These are phyloP conservation scores for Candolleomyces eurysporus DNA, from an alignment of 768 basidiomycete species.

Conservation along the genomic window DNA sequence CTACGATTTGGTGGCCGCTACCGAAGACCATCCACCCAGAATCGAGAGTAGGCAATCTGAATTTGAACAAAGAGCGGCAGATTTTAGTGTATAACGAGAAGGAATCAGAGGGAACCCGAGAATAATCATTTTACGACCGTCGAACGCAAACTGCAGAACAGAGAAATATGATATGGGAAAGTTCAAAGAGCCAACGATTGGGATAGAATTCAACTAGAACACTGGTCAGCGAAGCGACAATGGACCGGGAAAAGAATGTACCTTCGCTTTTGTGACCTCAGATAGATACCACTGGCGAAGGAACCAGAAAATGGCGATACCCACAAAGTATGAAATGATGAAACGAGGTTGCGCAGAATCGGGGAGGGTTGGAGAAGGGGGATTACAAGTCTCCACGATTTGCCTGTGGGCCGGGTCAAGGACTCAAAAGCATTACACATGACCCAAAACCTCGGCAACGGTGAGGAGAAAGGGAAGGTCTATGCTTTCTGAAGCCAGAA, in stretches of 20 bases:
- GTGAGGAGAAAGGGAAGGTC: no score
- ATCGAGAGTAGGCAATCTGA: slow-evolving; percentile 11
- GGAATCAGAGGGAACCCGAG: background rate
- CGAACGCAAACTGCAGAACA: slow-evolving; percentile 36
- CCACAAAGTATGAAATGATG: background rate
- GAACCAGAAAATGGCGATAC: background rate
- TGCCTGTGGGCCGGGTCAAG: no score
- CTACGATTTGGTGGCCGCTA: slow-evolving; percentile 38
- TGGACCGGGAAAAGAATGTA: background rate
- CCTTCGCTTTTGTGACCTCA: background rate
- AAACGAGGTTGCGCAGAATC: no score
- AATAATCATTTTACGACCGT: slow-evolving; percentile 20
- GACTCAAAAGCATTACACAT: no score
- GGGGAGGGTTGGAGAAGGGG: no score
- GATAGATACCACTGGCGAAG: background rate
- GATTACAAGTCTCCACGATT: no score
- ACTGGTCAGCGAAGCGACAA: background rate
- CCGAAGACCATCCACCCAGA: slow-evolving; percentile 28
- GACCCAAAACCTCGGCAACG: no score
- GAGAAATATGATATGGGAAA: slow-evolving; percentile 8
- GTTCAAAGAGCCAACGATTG: slow-evolving; percentile 8
- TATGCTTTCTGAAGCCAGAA: no score
- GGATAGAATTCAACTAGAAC: slow-evolving; percentile 6
- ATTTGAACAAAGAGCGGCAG: slow-evolving; percentile 14
- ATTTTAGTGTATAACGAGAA: background rate